Percentiles rank a stretch among this genome's conserved stretches.
Conservation (phyloP, 345 rosid genomes). For the Conringia planisiliqua region DNA sequence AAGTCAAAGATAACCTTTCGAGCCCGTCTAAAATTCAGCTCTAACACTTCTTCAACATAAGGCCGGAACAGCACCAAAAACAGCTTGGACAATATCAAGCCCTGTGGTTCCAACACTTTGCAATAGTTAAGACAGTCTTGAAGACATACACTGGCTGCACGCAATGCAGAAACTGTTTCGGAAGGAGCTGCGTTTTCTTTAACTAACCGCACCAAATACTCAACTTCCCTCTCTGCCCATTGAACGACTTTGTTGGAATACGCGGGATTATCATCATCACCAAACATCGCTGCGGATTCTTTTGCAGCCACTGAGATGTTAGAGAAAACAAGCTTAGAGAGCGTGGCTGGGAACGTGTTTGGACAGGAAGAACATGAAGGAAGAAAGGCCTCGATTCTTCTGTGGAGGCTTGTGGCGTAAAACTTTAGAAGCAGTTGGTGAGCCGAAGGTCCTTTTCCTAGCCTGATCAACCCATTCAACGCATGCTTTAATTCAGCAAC, state of each 20-base stretch:
- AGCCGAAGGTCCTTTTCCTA: constrained; percentile 85
- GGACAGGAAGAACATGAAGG: constrained; percentile 78
- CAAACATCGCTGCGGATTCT: constrained; percentile 72
- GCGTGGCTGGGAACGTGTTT: constrained; percentile 67
- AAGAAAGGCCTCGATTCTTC: constrained; percentile 57
- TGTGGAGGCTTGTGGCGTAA: constrained; percentile 52
- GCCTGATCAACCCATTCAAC: constrained; percentile 57
- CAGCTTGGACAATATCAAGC: constrained; percentile 73
- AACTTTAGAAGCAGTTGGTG: constrained; percentile 69
- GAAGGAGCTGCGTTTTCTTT: constrained; percentile 81
- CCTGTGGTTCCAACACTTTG: constrained; percentile 75
- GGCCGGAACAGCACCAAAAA: constrained; percentile 85
- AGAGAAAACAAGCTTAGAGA: constrained; percentile 79
- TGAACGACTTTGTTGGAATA: constrained; percentile 84
- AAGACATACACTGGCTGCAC: constrained; percentile 69
- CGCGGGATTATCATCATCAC: constrained; percentile 88
- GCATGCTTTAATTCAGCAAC: constrained; percentile 54
- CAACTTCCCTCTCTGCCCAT: constrained; percentile 97
- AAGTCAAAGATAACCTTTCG: constrained; percentile 59
- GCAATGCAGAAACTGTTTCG: constrained; percentile 68
- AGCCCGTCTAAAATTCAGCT: constrained; percentile 83
- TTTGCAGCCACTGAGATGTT: constrained; percentile 57
- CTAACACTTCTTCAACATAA: constrained; percentile 86
- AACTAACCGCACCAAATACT: constrained; percentile 72
- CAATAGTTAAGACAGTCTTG: constrained; percentile 83